These are phyloP conservation scores for Cladophialophora exuberans DNA, from an alignment of 2,329 filamentous ascomycete genomes.

Conservation along the genomic window DNA sequence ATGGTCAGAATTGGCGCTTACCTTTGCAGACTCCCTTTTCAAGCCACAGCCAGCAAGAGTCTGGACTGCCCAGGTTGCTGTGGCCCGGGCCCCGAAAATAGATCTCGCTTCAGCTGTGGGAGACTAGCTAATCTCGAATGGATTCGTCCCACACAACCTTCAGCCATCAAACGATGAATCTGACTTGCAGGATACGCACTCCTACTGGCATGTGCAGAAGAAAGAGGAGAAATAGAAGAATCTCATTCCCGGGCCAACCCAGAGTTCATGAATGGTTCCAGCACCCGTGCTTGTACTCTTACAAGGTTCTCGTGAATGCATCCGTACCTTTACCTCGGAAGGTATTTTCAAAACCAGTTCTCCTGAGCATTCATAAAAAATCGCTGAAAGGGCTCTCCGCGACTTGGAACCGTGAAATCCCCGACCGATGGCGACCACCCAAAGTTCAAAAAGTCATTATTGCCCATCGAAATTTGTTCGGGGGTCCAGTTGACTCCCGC, in stretches of 20 bases:
- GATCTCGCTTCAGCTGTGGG: no score
- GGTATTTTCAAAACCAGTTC: conserved; percentile 26
- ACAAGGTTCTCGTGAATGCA: no score
- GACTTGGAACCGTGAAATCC: conserved; percentile 18
- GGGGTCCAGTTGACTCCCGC: conserved; percentile 11
- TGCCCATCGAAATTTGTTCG: conserved; percentile 6
- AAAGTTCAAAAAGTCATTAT: conserved; percentile 19
- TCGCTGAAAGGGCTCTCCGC: conserved; percentile 19
- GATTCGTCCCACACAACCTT: background rate
- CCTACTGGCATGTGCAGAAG: background rate
- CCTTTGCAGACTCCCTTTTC: no score
- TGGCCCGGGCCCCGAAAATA: conserved; percentile 10
- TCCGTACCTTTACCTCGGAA: background rate
- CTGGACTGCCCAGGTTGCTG: background rate
- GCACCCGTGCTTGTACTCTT: no score
- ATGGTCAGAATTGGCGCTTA: conserved; percentile 16
- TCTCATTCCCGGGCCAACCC: background rate
- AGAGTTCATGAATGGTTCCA: no score
- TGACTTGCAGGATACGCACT: background rate
- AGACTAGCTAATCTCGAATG: background rate
- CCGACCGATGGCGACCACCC: conserved; percentile 27
- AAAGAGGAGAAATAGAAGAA: background rate
- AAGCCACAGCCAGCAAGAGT: conserved; percentile 5
- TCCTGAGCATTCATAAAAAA: conserved; percentile 26
- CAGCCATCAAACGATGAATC: background rate